Evolutionary conservation across 208 protist species (phyloP), one percentile per base, ranked within the genome.

Genomic region (Porcisia deanei): DNA sequence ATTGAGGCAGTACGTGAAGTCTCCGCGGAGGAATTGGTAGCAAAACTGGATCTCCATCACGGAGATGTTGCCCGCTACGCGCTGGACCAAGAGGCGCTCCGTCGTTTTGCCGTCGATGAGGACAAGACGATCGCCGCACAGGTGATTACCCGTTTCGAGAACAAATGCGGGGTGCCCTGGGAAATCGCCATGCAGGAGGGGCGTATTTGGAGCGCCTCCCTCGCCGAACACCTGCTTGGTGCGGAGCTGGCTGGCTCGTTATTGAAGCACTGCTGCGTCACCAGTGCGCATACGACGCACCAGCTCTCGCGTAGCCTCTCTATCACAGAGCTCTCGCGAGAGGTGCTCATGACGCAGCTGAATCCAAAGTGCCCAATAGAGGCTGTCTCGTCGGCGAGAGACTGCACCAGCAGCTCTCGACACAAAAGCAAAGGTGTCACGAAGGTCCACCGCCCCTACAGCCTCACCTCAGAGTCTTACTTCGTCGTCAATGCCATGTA

Each of bases 1-100:
- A 58, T 95, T 14, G 80, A 90, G 12, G 70, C 52, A 39, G 84
- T 87, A 12, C 82, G 75, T 58, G 80, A 85, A 43, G 74, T 97
- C 0, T 76, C 68, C 43, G 86, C 67, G 20, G 75, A 82, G 52
- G 80, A 85, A 43, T 76, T 91, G 70, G 76, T 72, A 0, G 63
- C 75, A 45, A 75, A 82, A 54, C 90, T 98, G 65, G 89, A 98
- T 63, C 75, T 90, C 66, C 92, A 97, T 71, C 96, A 96, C 81
- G 77, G 80, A 58, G 80, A 80, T 53, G 83, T 94, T 57, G 79
- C 90, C 6, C 77, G 77, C 58, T 92, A 96, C 77, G 89, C 91
- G 43, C 73, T 88, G 20, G 67, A 92, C 53, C 78, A 82, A 41
- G 78, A 75, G 37, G 73, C 73, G 52, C 73, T 82, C 52, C 66